phyloP scores from a whole-genome alignment of 495 filamentous ascomycete species.

The Penicillium longicatenatum region DNA sequence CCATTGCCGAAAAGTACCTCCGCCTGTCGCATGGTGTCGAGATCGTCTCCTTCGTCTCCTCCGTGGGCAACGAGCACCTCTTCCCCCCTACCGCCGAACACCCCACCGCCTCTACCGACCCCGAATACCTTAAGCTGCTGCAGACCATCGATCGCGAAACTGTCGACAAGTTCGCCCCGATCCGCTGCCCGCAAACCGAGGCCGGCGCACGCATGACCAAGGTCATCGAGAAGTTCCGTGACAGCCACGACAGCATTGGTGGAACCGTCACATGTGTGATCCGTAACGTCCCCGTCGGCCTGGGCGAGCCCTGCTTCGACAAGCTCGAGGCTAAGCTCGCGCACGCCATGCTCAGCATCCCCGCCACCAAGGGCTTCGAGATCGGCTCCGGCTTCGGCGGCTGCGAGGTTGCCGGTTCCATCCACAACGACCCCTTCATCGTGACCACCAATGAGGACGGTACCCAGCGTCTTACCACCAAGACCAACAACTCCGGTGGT shows the following conservation, averaged over 20 bases:
- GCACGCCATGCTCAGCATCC: conserved; percentile 96
- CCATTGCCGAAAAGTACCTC: conserved; percentile 94
- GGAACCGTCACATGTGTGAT: conserved; percentile 97
- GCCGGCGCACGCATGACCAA: conserved; percentile 73
- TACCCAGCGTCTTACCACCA: conserved; percentile 67
- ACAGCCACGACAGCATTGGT: conserved; percentile 85
- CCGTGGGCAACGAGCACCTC: conserved; percentile 79
- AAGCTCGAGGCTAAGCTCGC: conserved; percentile 93
- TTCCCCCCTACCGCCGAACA: conserved; percentile 78
- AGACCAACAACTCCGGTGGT: conserved; percentile 95
- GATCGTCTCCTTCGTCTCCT: conserved; percentile 88
- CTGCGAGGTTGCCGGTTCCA: conserved; percentile 82
- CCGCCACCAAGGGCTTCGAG: conserved; percentile 96
- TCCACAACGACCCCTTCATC: conserved; percentile 92
- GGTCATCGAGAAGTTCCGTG: conserved; percentile 76
- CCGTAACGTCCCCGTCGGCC: conserved; percentile 80
- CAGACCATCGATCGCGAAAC: conserved; percentile 71
- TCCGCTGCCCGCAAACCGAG: conserved; percentile 77
- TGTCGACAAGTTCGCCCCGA: conserved; percentile 82
- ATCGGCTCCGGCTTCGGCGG: conserved; percentile 93
- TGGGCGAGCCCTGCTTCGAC: conserved; percentile 95
- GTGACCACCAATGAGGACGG: conserved; percentile 48
- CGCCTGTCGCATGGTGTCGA: conserved; percentile 77
- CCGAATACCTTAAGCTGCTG: conserved; percentile 76
- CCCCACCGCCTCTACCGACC: conserved; percentile 76